Evolutionary conservation across 192 early-diverging fungal genomes (phyloP), one percentile per base, ranked within the genome.

Genomic region (Umbelopsis isabellina): DNA sequence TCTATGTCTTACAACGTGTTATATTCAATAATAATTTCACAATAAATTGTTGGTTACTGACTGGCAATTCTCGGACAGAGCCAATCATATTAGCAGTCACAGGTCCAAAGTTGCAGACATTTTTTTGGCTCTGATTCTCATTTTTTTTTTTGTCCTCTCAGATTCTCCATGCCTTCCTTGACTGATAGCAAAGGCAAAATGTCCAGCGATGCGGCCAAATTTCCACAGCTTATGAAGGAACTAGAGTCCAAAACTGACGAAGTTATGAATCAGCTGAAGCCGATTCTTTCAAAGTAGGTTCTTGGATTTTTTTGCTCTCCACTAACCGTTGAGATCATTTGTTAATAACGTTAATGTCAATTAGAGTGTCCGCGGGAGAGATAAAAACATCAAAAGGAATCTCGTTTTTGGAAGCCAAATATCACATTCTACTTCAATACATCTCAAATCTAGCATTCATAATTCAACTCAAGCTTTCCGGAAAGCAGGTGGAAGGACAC

Each of bases 401-500:
- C 20, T 95, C 93, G 46, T 88, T 98, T 16, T 86, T 98, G 7
- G 94, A 97, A 80, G 87, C 96, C 46, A 96, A 97, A 82, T 83
- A 94, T 75, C 92, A 97, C 77, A 85, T 86, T 18, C 80, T 97
- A 76, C 81, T 97, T 15, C 87, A 90, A 44, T 99, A 99, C 75
- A 83, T 99, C 33, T 85, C 90, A 16, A 82, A 92, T 75, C 85
- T 99, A 21, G 77, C 87, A 25, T 92, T 89, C 70, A 76, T 92
- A 47, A 81, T 91, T 20, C 85, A 95, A 69, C 77, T 90, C 53
- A 97, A 96, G 81, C 80, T 97, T 21, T 80, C 87, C 47, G 95
- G 95, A 25, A 74, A 84, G 65, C 77, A 83, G 49, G 79, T 94
- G 35, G 76, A 82, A 22, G 78, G 77, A 48, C 89, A 95, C 70